These are phyloP conservation scores for Andrographis paniculata DNA, from an alignment of 305 asterid species.

Conservation along the genomic window DNA sequence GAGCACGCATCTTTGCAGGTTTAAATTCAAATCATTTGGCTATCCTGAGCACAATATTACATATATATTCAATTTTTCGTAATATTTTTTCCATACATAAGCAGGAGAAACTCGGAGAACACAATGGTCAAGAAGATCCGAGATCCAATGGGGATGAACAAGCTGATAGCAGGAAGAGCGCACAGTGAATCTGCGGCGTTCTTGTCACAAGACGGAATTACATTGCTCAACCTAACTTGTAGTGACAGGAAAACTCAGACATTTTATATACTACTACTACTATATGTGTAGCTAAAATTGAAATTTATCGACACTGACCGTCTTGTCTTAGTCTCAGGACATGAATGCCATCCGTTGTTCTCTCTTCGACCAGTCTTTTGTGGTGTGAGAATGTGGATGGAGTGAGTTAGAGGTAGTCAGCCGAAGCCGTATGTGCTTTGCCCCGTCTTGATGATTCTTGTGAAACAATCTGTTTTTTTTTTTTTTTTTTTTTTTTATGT, in stretches of 20 bases:
- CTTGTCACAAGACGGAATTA: constrained; percentile 19
- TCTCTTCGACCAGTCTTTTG: constrained; percentile 25
- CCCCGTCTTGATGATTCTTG: constrained; percentile 27
- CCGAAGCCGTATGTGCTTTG: constrained; percentile 17
- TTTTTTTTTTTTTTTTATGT: too few species aligned
- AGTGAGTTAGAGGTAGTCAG: constrained; percentile 32
- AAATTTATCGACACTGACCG: constrained; percentile 23
- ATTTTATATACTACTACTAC: too few species aligned
- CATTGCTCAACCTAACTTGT: constrained; percentile 46
- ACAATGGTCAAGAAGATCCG: constrained; percentile 58
- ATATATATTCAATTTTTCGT: background rate
- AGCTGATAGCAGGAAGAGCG: constrained; percentile 13
- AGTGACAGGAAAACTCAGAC: constrained; percentile 25
- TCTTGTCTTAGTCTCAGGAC: constrained; percentile 25
- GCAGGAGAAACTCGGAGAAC: constrained; percentile 80
- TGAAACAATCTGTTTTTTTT: too few species aligned
- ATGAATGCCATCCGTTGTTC: constrained; percentile 20
- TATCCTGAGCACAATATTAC: too few species aligned
- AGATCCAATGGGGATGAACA: constrained; percentile 40
- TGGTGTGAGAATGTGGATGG: constrained; percentile 36
- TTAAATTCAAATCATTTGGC: background rate
- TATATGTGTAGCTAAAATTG: constrained; percentile 46
- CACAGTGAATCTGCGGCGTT: constrained; percentile 17
- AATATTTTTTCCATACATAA: too few species aligned
- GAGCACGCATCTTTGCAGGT: constrained; percentile 82